Evolutionary conservation across 73 alveolate species (phyloP).

Genomic region (Paramecium sonneborni): DNA sequence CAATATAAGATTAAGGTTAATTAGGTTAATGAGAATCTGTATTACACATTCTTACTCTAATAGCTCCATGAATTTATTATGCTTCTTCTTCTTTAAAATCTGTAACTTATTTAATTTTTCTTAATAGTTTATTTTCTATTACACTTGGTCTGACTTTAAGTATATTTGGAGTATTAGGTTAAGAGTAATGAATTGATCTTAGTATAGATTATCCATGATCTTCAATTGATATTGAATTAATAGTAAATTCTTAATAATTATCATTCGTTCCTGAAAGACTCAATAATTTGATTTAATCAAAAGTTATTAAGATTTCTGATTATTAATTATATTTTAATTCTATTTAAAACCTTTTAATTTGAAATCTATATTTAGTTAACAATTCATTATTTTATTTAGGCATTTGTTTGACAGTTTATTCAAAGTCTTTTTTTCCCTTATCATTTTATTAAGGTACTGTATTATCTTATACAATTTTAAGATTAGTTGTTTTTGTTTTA

Average conservation of each 20-base stretch:
- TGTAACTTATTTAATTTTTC: not conserved
- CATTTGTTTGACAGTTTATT: not conserved
- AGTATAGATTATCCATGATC: slow-evolving; percentile 6
- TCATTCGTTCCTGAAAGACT: slow-evolving; percentile 1
- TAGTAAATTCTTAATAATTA: slow-evolving; percentile 12
- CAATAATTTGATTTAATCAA: not conserved
- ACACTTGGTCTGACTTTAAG: not conserved
- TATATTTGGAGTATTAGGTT: slow-evolving; percentile 13
- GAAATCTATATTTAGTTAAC: not conserved
- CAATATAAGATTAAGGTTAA: not conserved
- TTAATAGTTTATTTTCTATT: not conserved
- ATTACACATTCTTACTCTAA: not conserved
- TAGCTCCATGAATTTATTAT: not conserved
- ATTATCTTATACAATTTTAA: not conserved
- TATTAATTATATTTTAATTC: slow-evolving; percentile 2
- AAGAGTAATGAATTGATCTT: not conserved
- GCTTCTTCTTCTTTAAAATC: not conserved
- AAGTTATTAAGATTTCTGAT: not conserved
- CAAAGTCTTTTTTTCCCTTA: not conserved
- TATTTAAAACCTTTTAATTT: not conserved
- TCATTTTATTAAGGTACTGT: not conserved
- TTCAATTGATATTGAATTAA: not conserved
- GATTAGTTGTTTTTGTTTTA: not conserved
- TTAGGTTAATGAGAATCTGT: not conserved
- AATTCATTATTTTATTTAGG: not conserved